phyloP scores from a whole-genome alignment of 1,139 yeast genomes.

The Scheffersomyces illinoinensis region DNA sequence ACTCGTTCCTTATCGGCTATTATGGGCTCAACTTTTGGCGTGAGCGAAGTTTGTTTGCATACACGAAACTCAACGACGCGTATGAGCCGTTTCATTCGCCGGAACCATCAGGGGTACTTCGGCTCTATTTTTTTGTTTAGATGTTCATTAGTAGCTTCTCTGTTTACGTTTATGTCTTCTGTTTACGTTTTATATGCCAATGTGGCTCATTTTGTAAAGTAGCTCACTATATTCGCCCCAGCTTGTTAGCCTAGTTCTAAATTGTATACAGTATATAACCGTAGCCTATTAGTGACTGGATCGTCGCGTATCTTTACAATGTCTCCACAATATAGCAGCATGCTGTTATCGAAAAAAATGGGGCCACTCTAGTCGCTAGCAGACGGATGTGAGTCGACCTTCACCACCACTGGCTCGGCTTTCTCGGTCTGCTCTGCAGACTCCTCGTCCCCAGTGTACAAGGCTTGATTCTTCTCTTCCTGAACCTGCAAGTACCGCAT shows the following conservation, averaged over 20 bases:
- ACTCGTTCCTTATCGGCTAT: no score
- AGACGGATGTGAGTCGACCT: background rate
- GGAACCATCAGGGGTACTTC: background rate
- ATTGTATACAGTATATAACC: background rate
- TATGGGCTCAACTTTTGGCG: background rate
- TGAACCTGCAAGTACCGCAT: slow-evolving; percentile 35
- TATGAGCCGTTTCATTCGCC: background rate
- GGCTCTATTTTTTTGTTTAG: background rate
- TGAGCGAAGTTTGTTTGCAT: background rate
- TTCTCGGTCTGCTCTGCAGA: background rate
- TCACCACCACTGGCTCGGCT: background rate
- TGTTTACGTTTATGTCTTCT: background rate
- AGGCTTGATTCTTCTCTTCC: slow-evolving; percentile 22
- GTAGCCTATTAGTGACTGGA: no score
- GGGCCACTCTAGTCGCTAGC: background rate
- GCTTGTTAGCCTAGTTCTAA: background rate
- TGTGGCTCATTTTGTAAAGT: background rate
- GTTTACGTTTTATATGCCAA: background rate
- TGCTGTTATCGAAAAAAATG: background rate
- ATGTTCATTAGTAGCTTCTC: background rate
- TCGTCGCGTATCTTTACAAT: background rate
- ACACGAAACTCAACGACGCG: background rate
- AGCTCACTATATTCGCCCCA: background rate
- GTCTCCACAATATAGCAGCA: background rate
- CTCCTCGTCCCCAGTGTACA: slow-evolving; percentile 1